Evolutionary conservation across 2,329 filamentous ascomycete genomes (phyloP), one percentile per base, ranked within the genome.

Genomic region (Epicoccum sorghinum): DNA sequence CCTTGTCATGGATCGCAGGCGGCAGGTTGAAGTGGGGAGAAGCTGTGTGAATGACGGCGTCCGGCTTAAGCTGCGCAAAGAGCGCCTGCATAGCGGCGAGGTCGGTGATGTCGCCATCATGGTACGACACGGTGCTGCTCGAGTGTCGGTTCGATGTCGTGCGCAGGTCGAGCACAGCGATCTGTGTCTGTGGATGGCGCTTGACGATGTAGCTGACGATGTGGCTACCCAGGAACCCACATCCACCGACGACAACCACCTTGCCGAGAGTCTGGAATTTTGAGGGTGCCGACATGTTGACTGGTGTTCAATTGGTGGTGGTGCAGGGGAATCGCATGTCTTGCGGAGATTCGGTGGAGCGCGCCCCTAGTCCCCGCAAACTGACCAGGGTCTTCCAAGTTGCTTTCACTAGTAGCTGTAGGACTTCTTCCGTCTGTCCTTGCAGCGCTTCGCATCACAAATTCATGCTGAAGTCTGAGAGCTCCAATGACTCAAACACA

Each of bases 201-300:
- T 69, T 64, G 38, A 69, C 68, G 32, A 83, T 75, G 48, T 80
- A 74, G 44, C 74, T 73, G 47, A 82, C 80, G 52, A 83, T 80
- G 65, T 82, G 79, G 55, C 76, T 70, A 29, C 81, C 81, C 4
- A 83, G 69, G 58, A 83, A 82, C 22, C 81, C 80, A 53, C 79
- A 79, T 43, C 80, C 80, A 47, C 80, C 80, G 25, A 80, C 75
- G 24, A 83, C 76, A 14, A 81, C 66, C 46, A 80, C 77, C 56
- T 78, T 76, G 40, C 78, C 78, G 32, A 80, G 70, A 3, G 75
- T 74, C 22, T 66, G 61, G 10, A 60, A 60, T 7, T 53, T 48
- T 42, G 59, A 55, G 41, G 58, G 47, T 14, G 43, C 46, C 49
- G 64, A 59, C 65, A 64, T 68, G 41, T 50, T 54, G 37, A 33